These are phyloP conservation scores for Hibiscus mutabilis DNA, from an alignment of 345 rosid species.

Conservation along the genomic window DNA sequence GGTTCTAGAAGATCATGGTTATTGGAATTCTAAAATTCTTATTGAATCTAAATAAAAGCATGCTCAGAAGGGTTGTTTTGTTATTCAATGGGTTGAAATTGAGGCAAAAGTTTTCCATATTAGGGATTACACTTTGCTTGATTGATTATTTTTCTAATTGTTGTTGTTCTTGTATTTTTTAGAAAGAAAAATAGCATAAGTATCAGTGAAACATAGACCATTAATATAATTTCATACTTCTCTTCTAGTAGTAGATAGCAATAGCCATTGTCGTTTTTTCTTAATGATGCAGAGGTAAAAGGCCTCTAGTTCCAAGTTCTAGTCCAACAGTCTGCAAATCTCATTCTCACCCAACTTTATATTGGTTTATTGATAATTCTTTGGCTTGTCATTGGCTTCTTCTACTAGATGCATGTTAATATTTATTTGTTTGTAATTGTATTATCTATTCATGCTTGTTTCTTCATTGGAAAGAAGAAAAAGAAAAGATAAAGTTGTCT, in stretches of 20 bases:
- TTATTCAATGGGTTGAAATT: background rate
- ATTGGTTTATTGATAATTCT: background rate
- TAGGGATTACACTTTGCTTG: background rate
- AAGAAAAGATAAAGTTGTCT: background rate
- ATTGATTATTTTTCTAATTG: background rate
- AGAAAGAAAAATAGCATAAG: background rate
- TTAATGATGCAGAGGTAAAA: background rate
- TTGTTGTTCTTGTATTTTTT: background rate
- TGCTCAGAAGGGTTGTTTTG: background rate
- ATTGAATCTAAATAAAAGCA: background rate
- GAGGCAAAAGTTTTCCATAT: background rate
- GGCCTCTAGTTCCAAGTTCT: background rate
- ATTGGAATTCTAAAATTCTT: background rate
- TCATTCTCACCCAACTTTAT: background rate
- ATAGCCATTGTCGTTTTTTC: background rate
- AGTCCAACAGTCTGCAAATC: background rate
- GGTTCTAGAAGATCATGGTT: constrained; percentile 1
- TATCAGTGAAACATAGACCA: background rate
- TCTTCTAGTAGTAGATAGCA: background rate
- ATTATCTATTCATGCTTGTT: background rate
- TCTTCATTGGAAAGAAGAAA: background rate
- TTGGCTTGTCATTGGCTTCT: background rate
- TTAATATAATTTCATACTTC: no score
- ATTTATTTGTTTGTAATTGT: background rate
- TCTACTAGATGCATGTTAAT: background rate